Evolutionary conservation across 140 eudicot genomes (phyloP).

Genomic region (Anethum foeniculum): DNA sequence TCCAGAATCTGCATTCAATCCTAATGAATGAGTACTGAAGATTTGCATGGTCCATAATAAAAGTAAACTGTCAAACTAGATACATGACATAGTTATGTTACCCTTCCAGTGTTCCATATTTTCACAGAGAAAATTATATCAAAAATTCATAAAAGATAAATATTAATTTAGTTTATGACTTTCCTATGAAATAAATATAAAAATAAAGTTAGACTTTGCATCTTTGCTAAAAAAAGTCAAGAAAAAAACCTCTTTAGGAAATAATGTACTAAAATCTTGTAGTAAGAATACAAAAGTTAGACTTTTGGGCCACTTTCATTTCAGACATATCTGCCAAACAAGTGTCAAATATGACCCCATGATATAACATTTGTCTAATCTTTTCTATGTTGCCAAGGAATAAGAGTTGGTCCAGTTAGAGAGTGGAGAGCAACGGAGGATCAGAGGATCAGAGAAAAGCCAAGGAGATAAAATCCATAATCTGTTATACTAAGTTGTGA

Average conservation of each 20-base stretch:
- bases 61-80: too few species aligned
- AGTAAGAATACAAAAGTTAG: neutral
- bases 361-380: neutral
- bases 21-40: neutral
- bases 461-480: neutral
- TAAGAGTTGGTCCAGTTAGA: neutral
- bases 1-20: slow-evolving; percentile 26
- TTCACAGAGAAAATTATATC: too few species aligned
- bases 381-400: neutral
- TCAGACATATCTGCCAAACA: neutral
- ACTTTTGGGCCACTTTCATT: neutral
- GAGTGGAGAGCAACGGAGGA: neutral
- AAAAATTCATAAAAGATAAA: too few species aligned
- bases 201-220: too few species aligned
- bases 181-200: too few species aligned
- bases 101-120: neutral
- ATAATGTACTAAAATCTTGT: neutral
- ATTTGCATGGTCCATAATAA: neutral
- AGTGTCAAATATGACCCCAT: neutral
- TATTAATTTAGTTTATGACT: too few species aligned
- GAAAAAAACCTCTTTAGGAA: neutral
- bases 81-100: too few species aligned
- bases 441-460: neutral
- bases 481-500: neutral
- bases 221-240: neutral